Evolutionary conservation across 495 filamentous ascomycete species (phyloP), one percentile per base, ranked within the genome.

Genomic region (Daldinia vernicosa): DNA sequence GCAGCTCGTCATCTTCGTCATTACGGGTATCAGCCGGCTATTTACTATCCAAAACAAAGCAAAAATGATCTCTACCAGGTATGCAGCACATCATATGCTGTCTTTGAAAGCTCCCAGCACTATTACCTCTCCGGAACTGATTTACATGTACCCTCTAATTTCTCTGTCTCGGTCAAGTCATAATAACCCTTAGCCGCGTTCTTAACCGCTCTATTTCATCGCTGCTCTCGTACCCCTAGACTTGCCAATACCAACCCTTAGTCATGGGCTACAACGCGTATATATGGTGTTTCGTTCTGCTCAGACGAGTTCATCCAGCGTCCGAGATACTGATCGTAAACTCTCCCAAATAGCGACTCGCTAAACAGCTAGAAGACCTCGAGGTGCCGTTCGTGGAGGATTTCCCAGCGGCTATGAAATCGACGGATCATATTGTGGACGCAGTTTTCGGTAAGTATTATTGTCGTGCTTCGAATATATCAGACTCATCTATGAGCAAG

Each of bases 1-100:
- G 94, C 94, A 40, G 96, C 96, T 43, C 89, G 95, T 35, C 95
- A 99, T 79, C 87, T 99, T n/a, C 89, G 85, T 74, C 93, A 98
- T 77, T 98, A 94, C 80, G 93, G 94, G 66, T 99, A 98, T 80
- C 86, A 86, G 35, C 95, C 95, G 17, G 91, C 89, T 28, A 84
- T 98, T 66, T 98, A 95, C 84, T 98, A 97, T 76, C 95, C 95
- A 11, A 98, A 97, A 78, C 88, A 91, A 61, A 87, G 88, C 77
- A 93, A 94, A 77, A 95, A 95, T 72, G 93, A 96, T 39, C 85
- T 98, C 15, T 98, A 97, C 76, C 86, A 92, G 83, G 91, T 92
- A 75, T 62, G 81, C 56, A 27, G 40, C n/a, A 45, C 35, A 47
- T 45, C 28, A 14, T 12, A 54, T 69, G 40, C 56, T 40, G 33